Evolutionary conservation across 495 filamentous ascomycete genomes (phyloP), one percentile per base, ranked within the genome.

Genomic region (Hyaloscypha hepaticicola): DNA sequence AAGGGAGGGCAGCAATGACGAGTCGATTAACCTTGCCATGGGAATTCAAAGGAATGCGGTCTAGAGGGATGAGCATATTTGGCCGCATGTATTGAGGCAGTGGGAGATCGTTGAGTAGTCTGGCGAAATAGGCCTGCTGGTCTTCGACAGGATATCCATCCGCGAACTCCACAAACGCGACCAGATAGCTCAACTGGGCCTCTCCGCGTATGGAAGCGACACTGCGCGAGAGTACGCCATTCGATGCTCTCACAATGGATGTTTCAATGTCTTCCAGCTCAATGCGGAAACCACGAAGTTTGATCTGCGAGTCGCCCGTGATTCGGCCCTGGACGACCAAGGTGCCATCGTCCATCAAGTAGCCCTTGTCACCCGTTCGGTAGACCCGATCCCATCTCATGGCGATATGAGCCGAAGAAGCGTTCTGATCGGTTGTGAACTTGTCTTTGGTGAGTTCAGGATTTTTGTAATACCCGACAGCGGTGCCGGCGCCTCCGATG

Each of bases 251-350:
- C 3, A 82, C 2, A 0, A 83, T 71, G 9, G 65, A 63, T 1
- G 19, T 24, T 65, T 83, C 82, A 6, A 86, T 72, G 14, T 87
- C 84, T 16, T 73, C 57, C 0, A 87, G 61, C 5, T 87, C 82
- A 11, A 85, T 77, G 0, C 83, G 80, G 7, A 83, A 58, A 0
- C 84, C 84, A 0, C 78, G 70, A 3, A 87, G 45, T 62, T 87
- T 86, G 45, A 85, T 66, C 65, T 83, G 79, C 6, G 75, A 79
- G 61, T 81, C 79, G 34, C 77, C 78, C 2, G 71, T 71, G 5
- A 72, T 76, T 16, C 79, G 73, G 0, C 78, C 76, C 6, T 75
- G n/a, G 7, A 74, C 63, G 12, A 74, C 53, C 11, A 82, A 56
- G 1, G 68, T 57, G n/a, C 79, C 77, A 65, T 78, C 71, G 2